These are phyloP conservation scores for Globisporangium carolinianum DNA, from an alignment of 352 stramenopile genomes.

Conservation along the genomic window DNA sequence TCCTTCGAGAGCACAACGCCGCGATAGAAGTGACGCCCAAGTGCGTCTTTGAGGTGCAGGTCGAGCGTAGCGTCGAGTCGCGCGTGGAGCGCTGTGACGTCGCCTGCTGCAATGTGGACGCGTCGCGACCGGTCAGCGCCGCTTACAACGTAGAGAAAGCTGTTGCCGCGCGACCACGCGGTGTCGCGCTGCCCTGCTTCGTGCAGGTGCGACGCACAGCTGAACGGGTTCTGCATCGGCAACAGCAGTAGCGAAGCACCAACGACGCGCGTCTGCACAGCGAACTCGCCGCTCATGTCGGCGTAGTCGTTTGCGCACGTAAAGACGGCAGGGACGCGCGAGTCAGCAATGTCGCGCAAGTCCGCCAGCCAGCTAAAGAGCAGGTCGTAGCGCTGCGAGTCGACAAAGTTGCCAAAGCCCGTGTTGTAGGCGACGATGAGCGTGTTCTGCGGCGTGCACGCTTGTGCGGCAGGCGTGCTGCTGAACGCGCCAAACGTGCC, in stretches of 20 bases:
- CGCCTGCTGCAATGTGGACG: slow-evolving; percentile 14
- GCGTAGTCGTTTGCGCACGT: slow-evolving; percentile 75
- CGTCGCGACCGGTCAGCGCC: slow-evolving; percentile 28
- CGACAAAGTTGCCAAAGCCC: slow-evolving; percentile 75
- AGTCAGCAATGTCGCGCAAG: slow-evolving; percentile 44
- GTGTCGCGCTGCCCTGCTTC: slow-evolving; percentile 59
- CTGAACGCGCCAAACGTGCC: slow-evolving; percentile 54
- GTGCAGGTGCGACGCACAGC: slow-evolving; percentile 61
- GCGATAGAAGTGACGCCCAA: slow-evolving; percentile 54
- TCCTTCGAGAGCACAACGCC: slow-evolving; percentile 61
- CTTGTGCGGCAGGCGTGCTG: slow-evolving; percentile 17
- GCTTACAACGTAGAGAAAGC: slow-evolving; percentile 57
- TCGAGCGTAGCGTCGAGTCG: slow-evolving; percentile 39
- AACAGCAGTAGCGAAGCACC: slow-evolving; percentile 54
- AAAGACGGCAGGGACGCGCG: slow-evolving; percentile 52
- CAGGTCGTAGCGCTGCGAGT: slow-evolving; percentile 34
- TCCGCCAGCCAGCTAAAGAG: slow-evolving; percentile 73
- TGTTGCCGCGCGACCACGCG: slow-evolving; percentile 62
- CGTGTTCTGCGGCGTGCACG: slow-evolving; percentile 31
- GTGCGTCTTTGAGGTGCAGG: slow-evolving; percentile 42
- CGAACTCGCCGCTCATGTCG: slow-evolving; percentile 77
- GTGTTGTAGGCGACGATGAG: slow-evolving; percentile 70
- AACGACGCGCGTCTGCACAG: slow-evolving; percentile 53
- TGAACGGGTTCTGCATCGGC: slow-evolving; percentile 68
- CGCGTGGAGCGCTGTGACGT: slow-evolving; percentile 27